phyloP scores from a whole-genome alignment of 1,139 yeast genomes.

The Yamadazyma friedrichii region DNA sequence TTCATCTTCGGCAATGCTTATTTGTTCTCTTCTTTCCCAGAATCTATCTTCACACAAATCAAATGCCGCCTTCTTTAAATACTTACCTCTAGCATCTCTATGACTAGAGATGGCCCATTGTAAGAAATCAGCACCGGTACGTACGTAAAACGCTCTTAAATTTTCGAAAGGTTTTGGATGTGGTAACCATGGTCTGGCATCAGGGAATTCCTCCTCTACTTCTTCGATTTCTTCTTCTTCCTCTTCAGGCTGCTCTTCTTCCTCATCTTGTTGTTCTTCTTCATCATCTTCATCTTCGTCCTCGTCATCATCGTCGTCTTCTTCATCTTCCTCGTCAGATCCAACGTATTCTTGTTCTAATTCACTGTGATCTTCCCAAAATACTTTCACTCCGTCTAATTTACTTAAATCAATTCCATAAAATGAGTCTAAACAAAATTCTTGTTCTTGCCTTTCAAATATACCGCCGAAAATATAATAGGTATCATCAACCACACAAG shows the following conservation, averaged over 20 bases:
- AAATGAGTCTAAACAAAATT: slow-evolving; percentile 78
- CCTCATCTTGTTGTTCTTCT: slow-evolving; percentile 46
- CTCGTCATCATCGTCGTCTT: slow-evolving; percentile 56
- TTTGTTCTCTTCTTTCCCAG: slow-evolving; percentile 98
- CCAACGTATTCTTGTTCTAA: slow-evolving; percentile 26
- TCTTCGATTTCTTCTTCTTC: slow-evolving; percentile 58
- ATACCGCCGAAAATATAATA: slow-evolving; percentile 90
- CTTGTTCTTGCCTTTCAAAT: slow-evolving; percentile 86
- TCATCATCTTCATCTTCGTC: slow-evolving; percentile 70
- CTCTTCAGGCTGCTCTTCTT: slow-evolving; percentile 53
- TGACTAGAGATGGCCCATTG: slow-evolving; percentile 91
- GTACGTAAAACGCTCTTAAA: slow-evolving; percentile 76
- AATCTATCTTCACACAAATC: slow-evolving; percentile 92
- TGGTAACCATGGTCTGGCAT: slow-evolving; percentile 93
- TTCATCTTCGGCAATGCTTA: slow-evolving; percentile 83
- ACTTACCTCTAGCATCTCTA: slow-evolving; percentile 86
- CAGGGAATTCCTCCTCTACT: slow-evolving; percentile 75
- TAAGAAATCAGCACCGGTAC: slow-evolving; percentile 83
- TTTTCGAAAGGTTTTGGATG: slow-evolving; percentile 96
- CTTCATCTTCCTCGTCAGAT: slow-evolving; percentile 49
- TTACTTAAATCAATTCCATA: slow-evolving; percentile 84
- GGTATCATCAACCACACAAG: slow-evolving; percentile 82
- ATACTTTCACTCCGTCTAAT: slow-evolving; percentile 82
- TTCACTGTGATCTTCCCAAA: slow-evolving; percentile 78
- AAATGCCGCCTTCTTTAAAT: slow-evolving; percentile 83